Conservation (phyloP, 805 yeast genomes). For the Myxozyma neotropica region DNA sequence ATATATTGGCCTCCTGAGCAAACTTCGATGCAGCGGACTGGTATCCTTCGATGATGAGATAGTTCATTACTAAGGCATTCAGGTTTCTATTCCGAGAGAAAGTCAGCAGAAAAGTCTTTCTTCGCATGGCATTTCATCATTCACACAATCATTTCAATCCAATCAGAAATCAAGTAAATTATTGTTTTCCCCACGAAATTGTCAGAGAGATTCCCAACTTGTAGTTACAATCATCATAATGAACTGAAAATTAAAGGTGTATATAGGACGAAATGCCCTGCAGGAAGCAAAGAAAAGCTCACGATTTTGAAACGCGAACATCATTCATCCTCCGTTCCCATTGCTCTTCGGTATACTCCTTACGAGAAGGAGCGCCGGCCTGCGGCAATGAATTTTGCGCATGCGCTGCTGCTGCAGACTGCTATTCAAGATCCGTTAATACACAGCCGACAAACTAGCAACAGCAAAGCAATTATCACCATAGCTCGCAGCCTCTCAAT, state of each 20-base stretch:
- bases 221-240: slow-evolving; percentile 27
- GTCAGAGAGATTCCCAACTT: slow-evolving; percentile 40
- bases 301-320: slow-evolving; percentile 35
- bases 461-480: neutral
- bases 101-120: neutral
- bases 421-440: neutral
- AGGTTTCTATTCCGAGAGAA: slow-evolving; percentile 37
- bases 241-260: neutral
- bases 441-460: neutral
- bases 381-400: neutral
- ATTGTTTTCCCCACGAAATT: slow-evolving; percentile 31
- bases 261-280: too few relatives aligned
- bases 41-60: slow-evolving; percentile 76
- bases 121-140: too few relatives aligned
- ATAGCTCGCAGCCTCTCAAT: slow-evolving; percentile 10
- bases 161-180: slow-evolving; percentile 30
- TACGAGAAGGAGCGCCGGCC: slow-evolving; percentile 1
- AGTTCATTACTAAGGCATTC: slow-evolving; percentile 65
- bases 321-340: slow-evolving; percentile 39
- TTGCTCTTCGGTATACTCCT: slow-evolving; percentile 35
- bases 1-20: slow-evolving; percentile 54
- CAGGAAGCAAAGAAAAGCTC: neutral
- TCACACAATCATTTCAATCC: neutral
- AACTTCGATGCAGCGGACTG: slow-evolving; percentile 65
- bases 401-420: slow-evolving; percentile 9